Conservation (phyloP, 352 stramenopile genomes). For the Phytopythium delawarense region DNA sequence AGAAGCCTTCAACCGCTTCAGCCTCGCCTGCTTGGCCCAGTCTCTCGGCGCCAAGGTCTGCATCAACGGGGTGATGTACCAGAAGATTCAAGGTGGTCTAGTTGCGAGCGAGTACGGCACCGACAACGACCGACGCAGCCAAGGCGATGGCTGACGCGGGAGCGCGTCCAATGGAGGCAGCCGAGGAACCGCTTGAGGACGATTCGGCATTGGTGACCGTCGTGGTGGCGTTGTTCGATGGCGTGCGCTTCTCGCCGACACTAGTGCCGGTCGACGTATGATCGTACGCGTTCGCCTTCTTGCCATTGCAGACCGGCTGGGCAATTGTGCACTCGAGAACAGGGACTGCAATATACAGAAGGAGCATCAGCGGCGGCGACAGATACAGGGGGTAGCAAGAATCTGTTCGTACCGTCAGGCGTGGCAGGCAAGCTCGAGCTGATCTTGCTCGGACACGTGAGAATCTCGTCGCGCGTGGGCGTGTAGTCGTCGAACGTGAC, state of each 20-base stretch:
- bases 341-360: constrained; percentile 18
- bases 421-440: constrained; percentile 23
- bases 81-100: background rate
- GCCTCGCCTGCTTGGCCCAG: background rate
- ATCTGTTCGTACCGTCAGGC: constrained; percentile 22
- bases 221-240: constrained; percentile 18
- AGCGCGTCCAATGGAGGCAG: background rate
- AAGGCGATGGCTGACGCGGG: background rate
- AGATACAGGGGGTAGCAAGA: background rate
- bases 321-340: constrained; percentile 39
- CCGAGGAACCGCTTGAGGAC: background rate
- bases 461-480: constrained; percentile 25
- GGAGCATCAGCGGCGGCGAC: background rate
- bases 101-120: background rate
- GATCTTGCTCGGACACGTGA: constrained; percentile 41
- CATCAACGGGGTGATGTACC: too few relatives aligned
- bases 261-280: constrained; percentile 21
- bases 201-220: background rate
- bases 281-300: constrained; percentile 46
- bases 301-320: constrained; percentile 54
- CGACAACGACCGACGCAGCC: background rate
- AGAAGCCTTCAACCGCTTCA: constrained; percentile 3
- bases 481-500: constrained; percentile 35
- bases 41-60: background rate
- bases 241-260: constrained; percentile 26